Base-by-base conservation (phyloP, 192 early-diverging fungal species). In the Entomortierella parvispora region DNA sequence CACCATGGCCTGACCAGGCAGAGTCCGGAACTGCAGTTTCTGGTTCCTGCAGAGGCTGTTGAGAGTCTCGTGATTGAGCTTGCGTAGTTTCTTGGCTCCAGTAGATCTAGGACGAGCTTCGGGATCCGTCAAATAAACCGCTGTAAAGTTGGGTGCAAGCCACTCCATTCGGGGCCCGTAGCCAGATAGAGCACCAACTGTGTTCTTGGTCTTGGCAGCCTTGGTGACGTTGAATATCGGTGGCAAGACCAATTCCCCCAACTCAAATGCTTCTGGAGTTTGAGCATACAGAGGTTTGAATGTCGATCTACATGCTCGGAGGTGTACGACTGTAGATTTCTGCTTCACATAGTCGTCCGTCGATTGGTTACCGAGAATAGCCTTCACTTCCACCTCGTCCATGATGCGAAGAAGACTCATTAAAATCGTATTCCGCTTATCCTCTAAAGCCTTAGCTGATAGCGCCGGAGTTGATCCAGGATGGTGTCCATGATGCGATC, bases 361-460 rank as follows among this genome's bases (percentile, higher is more conserved):
- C 51, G 88, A 84, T 32, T 87, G 85, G 49, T 81, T 80, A 46
- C 85, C 86, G 8, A 89, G 68, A n/a, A 81, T 82, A 26, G 91
- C 79, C 60, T 93, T 72, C 14, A 78, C 71, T 37, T 85, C 82
- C 43, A 91, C 80, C 63, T 93, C 91, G 45, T 95, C 93, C 54
- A 84, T 67, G 50, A 90, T 81, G 14, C 91, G 65, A 25, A 77
- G 50, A 10, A 77, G 60, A 2, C 65, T 28, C 25, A 51, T 46
- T 32, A 77, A 26, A 11, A 68, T 64, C 14, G 55, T 31, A 20
- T 43, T 63, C 20, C 55, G 55, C 40, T 42, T 68, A 11, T 77
- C 72, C 20, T 77, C 72, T 3, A 50, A 22, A 7, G 47, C 53
- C 20, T 58, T 65, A 3, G 64, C 18, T 9, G 33, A 32, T 32